A percentile compares a stretch with the other conserved stretches of the same genome.
These are phyloP conservation scores for Baudoinia panamericana DNA, from an alignment of 495 filamentous ascomycete genomes.

Conservation along the genomic window DNA sequence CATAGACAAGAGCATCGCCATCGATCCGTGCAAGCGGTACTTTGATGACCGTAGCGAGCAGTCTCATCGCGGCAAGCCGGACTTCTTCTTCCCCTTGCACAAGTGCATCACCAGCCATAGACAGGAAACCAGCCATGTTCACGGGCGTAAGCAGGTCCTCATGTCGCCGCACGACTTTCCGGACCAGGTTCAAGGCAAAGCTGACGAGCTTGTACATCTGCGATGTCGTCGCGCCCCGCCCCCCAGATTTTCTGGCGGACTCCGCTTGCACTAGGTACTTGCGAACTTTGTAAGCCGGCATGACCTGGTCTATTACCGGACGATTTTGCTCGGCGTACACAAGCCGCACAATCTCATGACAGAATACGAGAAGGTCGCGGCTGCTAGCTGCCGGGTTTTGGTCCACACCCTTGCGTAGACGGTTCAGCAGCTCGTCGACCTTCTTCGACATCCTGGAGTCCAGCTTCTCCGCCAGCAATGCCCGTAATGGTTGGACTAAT, in stretches of 20 bases:
- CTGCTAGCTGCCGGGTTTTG: constrained; percentile 63
- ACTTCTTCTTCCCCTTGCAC: constrained; percentile 78
- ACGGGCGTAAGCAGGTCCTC: constrained; percentile 60
- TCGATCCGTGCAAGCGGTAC: constrained; percentile 63
- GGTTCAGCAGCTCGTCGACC: constrained; percentile 75
- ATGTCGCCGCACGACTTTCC: constrained; percentile 67
- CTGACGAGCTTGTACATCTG: constrained; percentile 70
- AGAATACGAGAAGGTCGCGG: constrained; percentile 74
- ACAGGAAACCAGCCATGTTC: constrained; percentile 73
- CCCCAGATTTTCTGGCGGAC: constrained; percentile 54
- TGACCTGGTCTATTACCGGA: constrained; percentile 25
- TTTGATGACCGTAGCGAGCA: constrained; percentile 73
- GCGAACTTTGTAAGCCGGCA: constrained; percentile 44
- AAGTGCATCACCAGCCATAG: constrained; percentile 75
- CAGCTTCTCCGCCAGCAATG: constrained; percentile 68
- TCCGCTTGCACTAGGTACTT: constrained; percentile 65
- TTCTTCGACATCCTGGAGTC: constrained; percentile 66
- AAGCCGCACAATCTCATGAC: constrained; percentile 82
- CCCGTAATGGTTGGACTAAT: constrained; percentile 62
- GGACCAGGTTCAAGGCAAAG: constrained; percentile 76
- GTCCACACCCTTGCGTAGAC: constrained; percentile 69
- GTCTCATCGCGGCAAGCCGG: constrained; percentile 65
- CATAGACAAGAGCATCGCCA: constrained; percentile 59
- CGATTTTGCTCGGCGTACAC: constrained; percentile 49
- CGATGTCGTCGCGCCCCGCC: constrained; percentile 52